Conservation (phyloP, 495 filamentous ascomycete genomes). For the Parachaetomium inaequale region DNA sequence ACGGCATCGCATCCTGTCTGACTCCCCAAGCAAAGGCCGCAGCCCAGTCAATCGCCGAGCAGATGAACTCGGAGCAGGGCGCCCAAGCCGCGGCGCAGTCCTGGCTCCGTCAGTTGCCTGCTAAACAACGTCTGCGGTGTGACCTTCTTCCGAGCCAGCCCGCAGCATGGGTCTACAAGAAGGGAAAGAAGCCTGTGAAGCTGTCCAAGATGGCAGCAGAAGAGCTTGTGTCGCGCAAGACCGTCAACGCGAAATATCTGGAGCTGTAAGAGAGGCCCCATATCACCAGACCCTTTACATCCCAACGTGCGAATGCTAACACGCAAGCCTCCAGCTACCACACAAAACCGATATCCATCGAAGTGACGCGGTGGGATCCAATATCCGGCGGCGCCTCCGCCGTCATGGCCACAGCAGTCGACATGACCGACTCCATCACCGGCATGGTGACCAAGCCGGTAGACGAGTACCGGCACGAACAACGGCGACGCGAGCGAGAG, state of each 20-base stretch:
- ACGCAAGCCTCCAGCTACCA: not conserved
- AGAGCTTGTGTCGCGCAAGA: not conserved
- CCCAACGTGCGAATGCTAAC: too few relatives aligned
- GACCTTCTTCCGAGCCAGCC: not conserved
- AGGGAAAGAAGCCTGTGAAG: not conserved
- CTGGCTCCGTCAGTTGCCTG: too few relatives aligned
- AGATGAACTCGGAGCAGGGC: constrained; percentile 62
- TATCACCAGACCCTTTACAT: not conserved
- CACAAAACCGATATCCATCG: not conserved
- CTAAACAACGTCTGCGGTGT: not conserved
- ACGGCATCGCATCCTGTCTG: constrained; percentile 56
- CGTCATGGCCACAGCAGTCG: not conserved
- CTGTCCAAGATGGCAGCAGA: not conserved
- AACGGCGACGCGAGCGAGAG: too few relatives aligned
- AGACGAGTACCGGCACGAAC: not conserved
- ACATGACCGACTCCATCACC: not conserved
- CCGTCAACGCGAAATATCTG: not conserved
- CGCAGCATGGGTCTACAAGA: not conserved
- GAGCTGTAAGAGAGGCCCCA: not conserved
- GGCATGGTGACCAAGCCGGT: constrained; percentile 38
- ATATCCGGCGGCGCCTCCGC: not conserved
- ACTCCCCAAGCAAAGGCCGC: constrained; percentile 51
- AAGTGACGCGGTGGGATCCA: not conserved
- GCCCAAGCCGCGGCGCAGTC: constrained; percentile 16
- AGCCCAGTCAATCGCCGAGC: constrained; percentile 54